A percentile compares a stretch with the other conserved stretches of the same genome.
Conservation (phyloP, 2,329 filamentous ascomycete species). For the Exophiala lecanii-corni region DNA sequence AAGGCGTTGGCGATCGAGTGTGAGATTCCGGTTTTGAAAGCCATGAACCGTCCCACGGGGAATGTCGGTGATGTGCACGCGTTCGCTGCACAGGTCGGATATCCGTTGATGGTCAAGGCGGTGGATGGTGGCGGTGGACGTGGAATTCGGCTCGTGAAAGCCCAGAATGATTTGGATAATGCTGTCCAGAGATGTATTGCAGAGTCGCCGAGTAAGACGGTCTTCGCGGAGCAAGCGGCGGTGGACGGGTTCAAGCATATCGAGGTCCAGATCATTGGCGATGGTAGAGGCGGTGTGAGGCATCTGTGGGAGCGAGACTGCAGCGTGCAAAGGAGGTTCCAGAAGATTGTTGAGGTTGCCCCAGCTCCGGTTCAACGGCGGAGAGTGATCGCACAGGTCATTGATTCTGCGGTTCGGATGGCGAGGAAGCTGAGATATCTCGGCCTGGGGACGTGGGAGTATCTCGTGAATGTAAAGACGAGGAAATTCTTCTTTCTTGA, state of each 20-base stretch:
- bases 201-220: constrained; percentile 54
- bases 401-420: constrained; percentile 51
- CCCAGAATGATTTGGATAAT: constrained; percentile 41
- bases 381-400: constrained; percentile 44
- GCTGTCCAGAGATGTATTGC: constrained; percentile 49
- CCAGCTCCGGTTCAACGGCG: constrained; percentile 49
- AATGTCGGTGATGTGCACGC: constrained; percentile 38
- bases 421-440: constrained; percentile 48
- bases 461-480: constrained; percentile 50
- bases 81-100: constrained; percentile 57
- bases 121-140: constrained; percentile 59
- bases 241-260: constrained; percentile 58
- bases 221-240: constrained; percentile 60
- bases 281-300: constrained; percentile 48
- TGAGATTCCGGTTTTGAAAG: constrained; percentile 49
- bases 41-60: constrained; percentile 43
- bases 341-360: constrained; percentile 58
- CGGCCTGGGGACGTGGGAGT: constrained; percentile 62
- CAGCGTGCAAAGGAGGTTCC: constrained; percentile 56
- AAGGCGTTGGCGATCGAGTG: constrained; percentile 49
- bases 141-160: constrained; percentile 53
- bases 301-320: constrained; percentile 60
- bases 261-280: constrained; percentile 58
- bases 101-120: constrained; percentile 60
- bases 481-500: constrained; percentile 56